These are phyloP conservation scores for Glonium stellatum DNA, from an alignment of 495 filamentous ascomycete species.

Conservation along the genomic window DNA sequence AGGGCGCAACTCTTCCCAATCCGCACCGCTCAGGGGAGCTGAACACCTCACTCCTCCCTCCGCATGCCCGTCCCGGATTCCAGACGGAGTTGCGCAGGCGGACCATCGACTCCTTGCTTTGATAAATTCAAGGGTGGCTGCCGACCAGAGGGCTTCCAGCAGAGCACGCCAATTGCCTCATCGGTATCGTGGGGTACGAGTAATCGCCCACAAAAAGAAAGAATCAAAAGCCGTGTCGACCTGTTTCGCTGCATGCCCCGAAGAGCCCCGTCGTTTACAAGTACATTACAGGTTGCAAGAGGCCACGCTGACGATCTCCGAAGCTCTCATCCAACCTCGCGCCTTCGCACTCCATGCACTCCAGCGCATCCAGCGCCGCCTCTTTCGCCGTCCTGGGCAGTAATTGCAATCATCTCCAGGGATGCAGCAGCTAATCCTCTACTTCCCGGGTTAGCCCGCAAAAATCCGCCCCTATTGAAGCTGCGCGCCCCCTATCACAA, in stretches of 20 bases:
- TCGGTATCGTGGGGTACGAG: no score
- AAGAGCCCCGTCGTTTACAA: background rate
- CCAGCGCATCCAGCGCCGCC: background rate
- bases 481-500: background rate
- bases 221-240: no score
- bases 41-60: background rate
- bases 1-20: background rate
- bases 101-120: background rate
- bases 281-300: background rate
- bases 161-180: no score
- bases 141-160: no score
- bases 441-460: background rate
- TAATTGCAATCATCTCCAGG: background rate
- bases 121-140: no score
- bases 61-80: background rate
- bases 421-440: background rate
- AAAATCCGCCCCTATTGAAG: background rate
- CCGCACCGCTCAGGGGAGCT: no score
- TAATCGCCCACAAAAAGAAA: no score
- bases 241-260: no score
- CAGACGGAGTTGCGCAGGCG: constrained; percentile 2
- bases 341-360: background rate
- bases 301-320: background rate
- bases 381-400: background rate
- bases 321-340: background rate